A percentile compares a stretch with the other conserved stretches of the same genome.
Conservation (phyloP, 176 grass and related monocot species). For the Musa troglodytarum region DNA sequence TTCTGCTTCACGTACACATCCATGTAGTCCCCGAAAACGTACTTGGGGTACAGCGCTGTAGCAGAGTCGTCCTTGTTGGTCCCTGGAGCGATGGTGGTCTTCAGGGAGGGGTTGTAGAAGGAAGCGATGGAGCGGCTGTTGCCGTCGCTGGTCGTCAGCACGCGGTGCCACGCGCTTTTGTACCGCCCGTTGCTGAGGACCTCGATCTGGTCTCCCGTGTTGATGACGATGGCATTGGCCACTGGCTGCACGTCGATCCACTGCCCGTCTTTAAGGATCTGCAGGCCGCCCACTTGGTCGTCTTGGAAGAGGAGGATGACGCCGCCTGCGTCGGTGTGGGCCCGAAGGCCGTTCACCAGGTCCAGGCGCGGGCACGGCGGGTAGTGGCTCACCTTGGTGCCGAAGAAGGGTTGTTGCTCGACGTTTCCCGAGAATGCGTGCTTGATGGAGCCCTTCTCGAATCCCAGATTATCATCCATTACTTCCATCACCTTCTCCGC, state of each 20-base stretch:
- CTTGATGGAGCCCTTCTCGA: too few species aligned
- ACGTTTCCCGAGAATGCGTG: background rate
- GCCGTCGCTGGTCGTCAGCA: constrained; percentile 40
- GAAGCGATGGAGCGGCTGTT: constrained; percentile 56
- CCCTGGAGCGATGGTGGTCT: constrained; percentile 1
- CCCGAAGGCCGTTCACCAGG: constrained; percentile 43
- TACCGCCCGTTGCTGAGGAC: constrained; percentile 51
- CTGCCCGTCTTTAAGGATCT: constrained; percentile 48
- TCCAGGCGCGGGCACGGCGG: constrained; percentile 55
- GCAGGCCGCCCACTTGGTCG: constrained; percentile 34
- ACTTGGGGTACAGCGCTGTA: background rate
- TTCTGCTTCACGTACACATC: constrained; percentile 11
- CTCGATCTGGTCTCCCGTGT: constrained; percentile 52
- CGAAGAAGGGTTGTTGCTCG: constrained; percentile 24
- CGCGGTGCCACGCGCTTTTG: constrained; percentile 61
- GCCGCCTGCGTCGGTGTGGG: constrained; percentile 59
- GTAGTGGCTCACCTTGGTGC: constrained; percentile 72
- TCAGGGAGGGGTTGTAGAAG: constrained; percentile 44
- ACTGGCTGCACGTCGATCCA: constrained; percentile 12
- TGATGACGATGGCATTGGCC: too few species aligned
- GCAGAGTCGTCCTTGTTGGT: background rate
- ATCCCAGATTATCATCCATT: too few species aligned
- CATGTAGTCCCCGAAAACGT: constrained; percentile 7
- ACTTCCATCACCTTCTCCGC: too few species aligned
- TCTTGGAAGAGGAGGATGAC: constrained; percentile 68